phyloP scores from a whole-genome alignment of 148 eudicot species.

The Amaranthus hypochondriacus region DNA sequence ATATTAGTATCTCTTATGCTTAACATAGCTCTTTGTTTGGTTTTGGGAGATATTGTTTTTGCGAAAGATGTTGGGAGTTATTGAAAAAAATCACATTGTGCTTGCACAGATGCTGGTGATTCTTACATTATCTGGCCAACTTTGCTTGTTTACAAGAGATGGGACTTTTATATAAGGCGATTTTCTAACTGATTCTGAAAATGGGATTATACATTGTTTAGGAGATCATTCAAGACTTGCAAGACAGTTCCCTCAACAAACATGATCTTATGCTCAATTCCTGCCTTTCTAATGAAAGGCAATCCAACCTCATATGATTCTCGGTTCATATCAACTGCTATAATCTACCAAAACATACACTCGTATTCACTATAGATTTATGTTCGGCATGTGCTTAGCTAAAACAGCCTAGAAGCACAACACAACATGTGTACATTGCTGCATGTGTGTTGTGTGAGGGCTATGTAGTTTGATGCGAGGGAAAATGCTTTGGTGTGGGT shows the following conservation, averaged over 20 bases:
- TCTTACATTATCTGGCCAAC: conserved; percentile 69
- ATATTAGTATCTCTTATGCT: not conserved
- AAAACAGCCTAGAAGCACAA: no score
- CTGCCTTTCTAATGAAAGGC: conserved; percentile 32
- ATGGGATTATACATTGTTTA: conserved; percentile 7
- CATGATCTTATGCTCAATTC: conserved; percentile 32
- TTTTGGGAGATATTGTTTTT: not conserved
- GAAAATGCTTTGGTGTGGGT: no score
- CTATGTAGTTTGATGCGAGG: no score
- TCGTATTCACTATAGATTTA: no score
- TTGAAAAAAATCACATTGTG: conserved; percentile 2
- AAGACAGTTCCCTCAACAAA: conserved; percentile 27
- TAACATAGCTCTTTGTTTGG: not conserved
- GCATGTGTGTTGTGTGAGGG: no score
- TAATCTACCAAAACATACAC: conserved; percentile 13
- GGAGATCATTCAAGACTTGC: conserved; percentile 10
- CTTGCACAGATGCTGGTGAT: conserved; percentile 76
- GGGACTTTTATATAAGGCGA: conserved; percentile 48
- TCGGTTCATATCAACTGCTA: conserved; percentile 32
- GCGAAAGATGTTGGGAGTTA: not conserved
- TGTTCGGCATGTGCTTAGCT: no score
- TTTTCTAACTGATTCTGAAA: no score
- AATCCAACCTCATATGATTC: conserved; percentile 35
- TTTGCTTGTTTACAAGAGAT: conserved; percentile 78
- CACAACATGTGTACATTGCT: no score